phyloP scores from a whole-genome alignment of 495 filamentous ascomycete genomes.

The Xylaria palmicola region DNA sequence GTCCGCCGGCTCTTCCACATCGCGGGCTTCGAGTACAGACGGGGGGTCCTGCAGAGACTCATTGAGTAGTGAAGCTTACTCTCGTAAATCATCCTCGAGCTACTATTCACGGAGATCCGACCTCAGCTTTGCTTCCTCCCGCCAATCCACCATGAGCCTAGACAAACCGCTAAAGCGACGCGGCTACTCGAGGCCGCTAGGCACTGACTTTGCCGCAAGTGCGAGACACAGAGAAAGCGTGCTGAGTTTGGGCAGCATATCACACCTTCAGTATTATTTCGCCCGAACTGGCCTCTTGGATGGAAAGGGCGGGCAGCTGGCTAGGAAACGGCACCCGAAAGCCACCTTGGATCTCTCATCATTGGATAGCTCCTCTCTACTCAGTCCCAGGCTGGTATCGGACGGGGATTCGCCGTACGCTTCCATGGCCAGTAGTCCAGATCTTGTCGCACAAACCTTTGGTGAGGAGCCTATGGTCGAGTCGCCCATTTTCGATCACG shows the following conservation, averaged over 20 bases:
- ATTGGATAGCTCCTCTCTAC: conserved; percentile 39
- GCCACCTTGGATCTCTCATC: conserved; percentile 49
- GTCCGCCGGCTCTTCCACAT: conserved; percentile 73
- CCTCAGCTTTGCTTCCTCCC: conserved; percentile 40
- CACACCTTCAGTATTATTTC: conserved; percentile 97
- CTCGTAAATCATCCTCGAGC: conserved; percentile 51
- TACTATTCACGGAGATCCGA: conserved; percentile 38
- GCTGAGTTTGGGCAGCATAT: conserved; percentile 92
- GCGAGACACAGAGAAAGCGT: conserved; percentile 89
- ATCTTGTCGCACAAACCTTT: conserved; percentile 42
- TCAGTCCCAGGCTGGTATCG: conserved; percentile 39
- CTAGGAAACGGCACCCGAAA: conserved; percentile 64
- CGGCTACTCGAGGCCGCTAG: conserved; percentile 88
- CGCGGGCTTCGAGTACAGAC: conserved; percentile 51
- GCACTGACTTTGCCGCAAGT: conserved; percentile 86
- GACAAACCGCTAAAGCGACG: conserved; percentile 58
- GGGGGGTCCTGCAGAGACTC: conserved; percentile 59
- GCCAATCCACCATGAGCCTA: conserved; percentile 44
- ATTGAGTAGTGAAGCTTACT: conserved; percentile 50
- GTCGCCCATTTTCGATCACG: conserved; percentile 60
- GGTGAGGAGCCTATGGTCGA: conserved; percentile 46
- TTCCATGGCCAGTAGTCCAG: conserved; percentile 56
- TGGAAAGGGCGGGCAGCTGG: conserved; percentile 84
- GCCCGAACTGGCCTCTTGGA: conserved; percentile 90
- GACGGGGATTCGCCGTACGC: conserved; percentile 56